phyloP scores from a whole-genome alignment of 306 rosid species.

The Fragaria vesca region DNA sequence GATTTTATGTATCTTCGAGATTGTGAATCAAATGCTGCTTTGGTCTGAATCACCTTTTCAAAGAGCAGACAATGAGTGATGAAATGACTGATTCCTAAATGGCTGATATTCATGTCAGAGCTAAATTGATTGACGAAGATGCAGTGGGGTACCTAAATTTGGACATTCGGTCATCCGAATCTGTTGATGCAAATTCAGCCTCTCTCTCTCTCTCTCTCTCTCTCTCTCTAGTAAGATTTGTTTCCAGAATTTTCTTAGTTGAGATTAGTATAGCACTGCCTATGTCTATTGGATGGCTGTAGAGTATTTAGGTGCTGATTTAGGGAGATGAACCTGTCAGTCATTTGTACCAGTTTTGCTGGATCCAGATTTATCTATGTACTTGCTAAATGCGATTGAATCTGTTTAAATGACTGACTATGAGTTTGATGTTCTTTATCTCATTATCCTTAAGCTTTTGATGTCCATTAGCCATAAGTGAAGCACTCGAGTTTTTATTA shows the following conservation, averaged over 20 bases:
- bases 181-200: conserved; percentile 36
- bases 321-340: conserved; percentile 51
- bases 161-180: conserved; percentile 28
- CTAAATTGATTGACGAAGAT: conserved; percentile 22
- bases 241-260: conserved; percentile 42
- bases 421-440: background rate
- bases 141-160: conserved; percentile 18
- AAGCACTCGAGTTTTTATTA: conserved; percentile 2
- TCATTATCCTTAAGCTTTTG: background rate
- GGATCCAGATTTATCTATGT: conserved; percentile 40
- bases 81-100: too few relatives aligned
- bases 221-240: background rate
- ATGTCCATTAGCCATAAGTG: background rate
- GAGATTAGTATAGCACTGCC: conserved; percentile 49
- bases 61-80: background rate
- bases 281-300: conserved; percentile 48
- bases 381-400: conserved; percentile 30
- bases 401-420: conserved; percentile 19
- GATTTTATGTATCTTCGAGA: too few relatives aligned
- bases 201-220: background rate
- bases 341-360: conserved; percentile 46
- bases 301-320: conserved; percentile 75
- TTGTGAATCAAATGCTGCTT: too few relatives aligned
- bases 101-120: too few relatives aligned
- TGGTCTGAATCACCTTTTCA: too few relatives aligned